Evolutionary conservation across 495 filamentous ascomycete genomes (phyloP), one percentile per base, ranked within the genome.

Genomic region (Neurospora sp.): DNA sequence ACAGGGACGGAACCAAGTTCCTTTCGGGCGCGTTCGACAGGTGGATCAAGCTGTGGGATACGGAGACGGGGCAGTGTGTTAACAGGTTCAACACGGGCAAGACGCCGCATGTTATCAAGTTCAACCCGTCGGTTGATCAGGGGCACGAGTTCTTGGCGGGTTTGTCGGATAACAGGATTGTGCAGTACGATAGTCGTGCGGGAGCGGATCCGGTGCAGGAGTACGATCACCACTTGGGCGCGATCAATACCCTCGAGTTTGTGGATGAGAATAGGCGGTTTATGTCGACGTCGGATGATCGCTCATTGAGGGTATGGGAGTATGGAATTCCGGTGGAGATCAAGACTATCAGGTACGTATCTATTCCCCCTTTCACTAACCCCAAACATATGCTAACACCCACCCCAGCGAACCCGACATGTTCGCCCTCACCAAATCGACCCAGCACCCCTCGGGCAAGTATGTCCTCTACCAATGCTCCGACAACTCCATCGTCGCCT

Each of bases 231-330:
- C 96, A 99, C 78, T 85, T 99, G 71, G 95, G 93, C 46, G 92
- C 95, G n/a, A 90, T 99, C 86, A 98, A 98, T 84, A 98, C 95
- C 10, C 92, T 98, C 78, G 97, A 94, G 44, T 99, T 98, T 81
- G 93, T 96, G 76, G 96, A 97, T 81, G 90, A 96, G 72, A 93
- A 93, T 82, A 90, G 96, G 46, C 92, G 96, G 70, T 98, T 99
- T 88, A 96, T 98, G 87, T 94, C 96, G 38, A 98, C 96, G 12
- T 95, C 92, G 5, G 96, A 99, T 83, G 96, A 99, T 84, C 96
- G 97, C 81, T 95, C 92, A 37, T 85, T 99, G 37, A 90, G 96
- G 73, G 95, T 95, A 9, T 99, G 96, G 96, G 96, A 98, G 84
- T 97, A 96, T 84, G 93, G 93, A 74, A 98, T 99, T 79, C 95